These are phyloP conservation scores for Pichia heedii DNA, from an alignment of 805 yeast genomes.

Conservation along the genomic window DNA sequence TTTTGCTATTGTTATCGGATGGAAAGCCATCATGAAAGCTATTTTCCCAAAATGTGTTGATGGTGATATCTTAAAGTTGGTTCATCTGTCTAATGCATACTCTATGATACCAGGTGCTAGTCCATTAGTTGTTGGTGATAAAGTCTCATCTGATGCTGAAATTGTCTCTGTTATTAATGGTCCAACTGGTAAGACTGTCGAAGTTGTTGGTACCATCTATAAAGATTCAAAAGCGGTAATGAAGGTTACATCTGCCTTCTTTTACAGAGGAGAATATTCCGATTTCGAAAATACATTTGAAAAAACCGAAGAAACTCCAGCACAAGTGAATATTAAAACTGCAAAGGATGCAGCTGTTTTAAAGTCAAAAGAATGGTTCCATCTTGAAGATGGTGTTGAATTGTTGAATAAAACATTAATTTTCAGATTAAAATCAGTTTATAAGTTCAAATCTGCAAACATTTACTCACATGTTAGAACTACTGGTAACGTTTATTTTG, in stretches of 20 bases:
- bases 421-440: conserved; percentile 81
- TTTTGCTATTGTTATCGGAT: conserved; percentile 95
- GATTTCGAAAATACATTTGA: conserved; percentile 92
- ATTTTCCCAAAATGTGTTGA: conserved; percentile 94
- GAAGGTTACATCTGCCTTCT: conserved; percentile 92
- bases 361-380: conserved; percentile 97
- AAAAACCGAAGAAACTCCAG: conserved; percentile 79
- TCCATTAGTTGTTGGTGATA: conserved; percentile 83
- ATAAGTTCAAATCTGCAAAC: conserved; percentile 66
- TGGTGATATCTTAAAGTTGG: conserved; percentile 90
- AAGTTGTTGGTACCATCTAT: conserved; percentile 81
- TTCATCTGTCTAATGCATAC: conserved; percentile 92
- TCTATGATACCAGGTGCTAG: conserved; percentile 86
- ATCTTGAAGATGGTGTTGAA: conserved; percentile 61
- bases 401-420: conserved; percentile 73
- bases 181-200: conserved; percentile 90
- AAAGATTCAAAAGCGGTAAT: conserved; percentile 73
- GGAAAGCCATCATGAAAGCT: conserved; percentile 98
- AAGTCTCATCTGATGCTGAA: conserved; percentile 72
- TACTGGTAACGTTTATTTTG: conserved; percentile 75
- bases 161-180: conserved; percentile 85
- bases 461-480: conserved; percentile 77
- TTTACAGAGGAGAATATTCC: conserved; percentile 85
- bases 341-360: conserved; percentile 89
- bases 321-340: conserved; percentile 61